Percentiles rank a stretch among this genome's conserved stretches.
Evolutionary conservation across 768 basidiomycete species (phyloP).

Genomic region (Trichaptum fuscoviolaceum): DNA sequence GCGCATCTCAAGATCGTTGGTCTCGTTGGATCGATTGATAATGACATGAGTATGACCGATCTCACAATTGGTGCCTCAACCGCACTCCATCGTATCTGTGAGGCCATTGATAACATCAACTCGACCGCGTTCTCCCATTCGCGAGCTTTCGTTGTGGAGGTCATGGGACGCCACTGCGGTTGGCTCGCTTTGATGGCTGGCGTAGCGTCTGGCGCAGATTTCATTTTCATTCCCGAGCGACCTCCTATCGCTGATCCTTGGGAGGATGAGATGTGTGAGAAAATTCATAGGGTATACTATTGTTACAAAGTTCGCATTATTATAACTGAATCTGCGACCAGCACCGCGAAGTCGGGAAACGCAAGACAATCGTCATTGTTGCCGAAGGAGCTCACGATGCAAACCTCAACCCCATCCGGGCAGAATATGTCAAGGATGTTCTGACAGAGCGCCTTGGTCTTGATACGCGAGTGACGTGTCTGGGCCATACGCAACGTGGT

Average conservation of each 20-base stretch:
- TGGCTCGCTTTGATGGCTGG: slow-evolving; percentile 95
- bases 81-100: slow-evolving; percentile 93
- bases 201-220: slow-evolving; percentile 90
- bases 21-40: slow-evolving; percentile 98
- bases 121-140: slow-evolving; percentile 96
- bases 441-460: slow-evolving; percentile 82
- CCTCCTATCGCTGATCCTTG: slow-evolving; percentile 77
- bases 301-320: slow-evolving; percentile 4
- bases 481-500: slow-evolving; percentile 96
- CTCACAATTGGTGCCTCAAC: slow-evolving; percentile 96
- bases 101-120: slow-evolving; percentile 96
- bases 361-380: slow-evolving; percentile 97
- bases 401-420: slow-evolving; percentile 85
- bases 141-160: slow-evolving; percentile 95
- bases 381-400: slow-evolving; percentile 93
- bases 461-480: slow-evolving; percentile 93
- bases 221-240: slow-evolving; percentile 94
- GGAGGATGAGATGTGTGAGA: slow-evolving; percentile 89
- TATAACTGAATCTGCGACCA: slow-evolving; percentile 25
- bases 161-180: slow-evolving; percentile 99
- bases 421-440: slow-evolving; percentile 87
- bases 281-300: slow-evolving; percentile 63
- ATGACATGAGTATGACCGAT: slow-evolving; percentile 98
- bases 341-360: slow-evolving; percentile 90
- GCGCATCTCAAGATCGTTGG: slow-evolving; percentile 92